Base-by-base conservation (phyloP, 768 basidiomycete species). In the Termitomyces titanicus region DNA sequence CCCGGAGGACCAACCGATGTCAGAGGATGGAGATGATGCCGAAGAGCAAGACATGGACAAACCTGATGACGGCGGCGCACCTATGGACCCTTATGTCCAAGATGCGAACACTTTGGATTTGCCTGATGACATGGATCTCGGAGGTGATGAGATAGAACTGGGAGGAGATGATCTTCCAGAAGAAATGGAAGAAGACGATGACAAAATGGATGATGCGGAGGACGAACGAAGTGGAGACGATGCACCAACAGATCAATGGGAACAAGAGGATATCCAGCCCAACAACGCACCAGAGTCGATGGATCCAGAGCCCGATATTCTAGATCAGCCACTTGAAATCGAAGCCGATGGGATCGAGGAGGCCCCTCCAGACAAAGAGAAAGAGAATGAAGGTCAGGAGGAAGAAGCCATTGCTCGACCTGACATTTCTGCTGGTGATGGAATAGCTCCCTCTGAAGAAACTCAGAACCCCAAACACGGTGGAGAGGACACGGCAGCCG, bases 91-190 rank as follows among this genome's bases (percentile, higher is more conserved):
- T 18, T 77, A 84, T 56, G 70, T 93, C 43, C 86, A 80, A 22
- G 91, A 97, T 57, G 87, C 87, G 3, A 79, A 96, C 8, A 44
- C 84, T 5, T 79, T 98, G 42, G 89, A 98, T 63, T 78, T 98
- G 10, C 96, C 96, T 0, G 95, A 98, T 33, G 85, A 93, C 58
- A 76, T 96, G 71, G 75, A 92, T 51, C 68, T 95, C 12, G 80
- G 72, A 34, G 74, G 76, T 27, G 75, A 74, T 5, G n/a, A n/a
- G n/a, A 63, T 67, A 46, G 70, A 73, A 11, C 59, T 63, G 20
- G 69, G 71, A 35, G 69, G 64, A 12, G 68, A 68, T 6, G 65
- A 69, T 50, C 15, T 58, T 55, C 64, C 63, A 52, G 63, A 63
- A n/a, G 64, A 68, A 13, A 49, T 55, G 29, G 65, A 66, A 53